Conservation (phyloP, 495 filamentous ascomycete genomes). For the Jackrogersella multiformis region DNA sequence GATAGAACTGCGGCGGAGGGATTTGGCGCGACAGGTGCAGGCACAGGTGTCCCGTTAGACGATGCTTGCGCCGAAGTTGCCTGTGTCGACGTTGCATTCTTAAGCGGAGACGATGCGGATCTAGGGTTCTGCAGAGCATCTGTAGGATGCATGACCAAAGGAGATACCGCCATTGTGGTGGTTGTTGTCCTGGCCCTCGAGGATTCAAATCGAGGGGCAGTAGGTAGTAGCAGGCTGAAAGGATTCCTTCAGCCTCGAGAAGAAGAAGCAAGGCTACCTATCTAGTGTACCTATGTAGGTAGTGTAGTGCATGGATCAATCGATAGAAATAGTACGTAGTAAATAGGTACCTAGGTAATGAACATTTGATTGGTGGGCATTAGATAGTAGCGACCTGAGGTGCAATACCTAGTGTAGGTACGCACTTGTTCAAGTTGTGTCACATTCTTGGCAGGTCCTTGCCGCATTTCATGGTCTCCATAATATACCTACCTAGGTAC, state of each 20-base stretch:
- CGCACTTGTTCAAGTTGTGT: no score
- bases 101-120: constrained; percentile 45
- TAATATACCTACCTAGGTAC: no score
- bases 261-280: constrained; percentile 25
- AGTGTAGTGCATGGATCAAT: no score
- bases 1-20: constrained; percentile 34
- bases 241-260: constrained; percentile 20
- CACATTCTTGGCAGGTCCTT: neutral
- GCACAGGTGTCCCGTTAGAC: constrained; percentile 46
- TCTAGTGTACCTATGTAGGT: no score
- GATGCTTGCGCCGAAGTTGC: constrained; percentile 45
- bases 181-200: neutral
- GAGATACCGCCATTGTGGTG: constrained; percentile 48
- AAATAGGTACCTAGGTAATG: no score
- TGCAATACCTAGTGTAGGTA: no score
- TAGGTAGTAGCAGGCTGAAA: constrained; percentile 2
- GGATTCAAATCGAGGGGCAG: neutral
- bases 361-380: constrained; percentile 23
- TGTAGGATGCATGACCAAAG: constrained; percentile 42
- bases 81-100: constrained; percentile 43
- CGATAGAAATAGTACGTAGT: no score
- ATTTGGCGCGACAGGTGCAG: constrained; percentile 38
- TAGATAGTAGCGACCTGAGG: no score
- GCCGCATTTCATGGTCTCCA: neutral
- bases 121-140: constrained; percentile 34